These are phyloP conservation scores for Dactylellina haptotyla DNA, from an alignment of 2,329 filamentous ascomycete species.

Conservation along the genomic window DNA sequence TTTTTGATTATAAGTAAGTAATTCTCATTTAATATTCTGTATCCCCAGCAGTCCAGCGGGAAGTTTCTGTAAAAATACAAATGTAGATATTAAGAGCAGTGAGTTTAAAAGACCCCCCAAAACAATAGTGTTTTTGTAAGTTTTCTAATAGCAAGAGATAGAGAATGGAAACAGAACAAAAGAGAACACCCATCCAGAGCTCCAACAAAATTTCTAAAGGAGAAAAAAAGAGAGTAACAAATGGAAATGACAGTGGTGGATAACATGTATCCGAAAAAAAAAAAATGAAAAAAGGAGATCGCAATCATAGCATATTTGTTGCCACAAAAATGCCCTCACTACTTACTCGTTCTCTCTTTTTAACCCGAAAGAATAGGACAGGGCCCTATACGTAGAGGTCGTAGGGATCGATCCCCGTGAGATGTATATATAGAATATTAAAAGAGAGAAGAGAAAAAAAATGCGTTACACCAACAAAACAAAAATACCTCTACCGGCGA, in stretches of 20 bases:
- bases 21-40: too few species aligned
- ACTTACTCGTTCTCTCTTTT: background rate
- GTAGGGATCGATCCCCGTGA: background rate
- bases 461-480: background rate
- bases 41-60: too few species aligned
- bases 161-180: background rate
- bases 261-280: too few species aligned
- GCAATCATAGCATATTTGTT: background rate
- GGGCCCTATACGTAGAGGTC: background rate
- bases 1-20: too few species aligned
- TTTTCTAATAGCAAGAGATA: background rate
- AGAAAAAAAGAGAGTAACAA: background rate
- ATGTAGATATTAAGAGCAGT: background rate
- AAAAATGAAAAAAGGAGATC: too few species aligned
- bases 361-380: too few species aligned
- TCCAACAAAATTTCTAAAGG: background rate
- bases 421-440: background rate
- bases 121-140: background rate
- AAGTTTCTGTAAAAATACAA: too few species aligned
- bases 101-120: background rate
- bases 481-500: background rate
- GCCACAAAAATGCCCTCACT: too few species aligned
- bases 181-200: background rate
- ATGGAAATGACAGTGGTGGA: background rate
- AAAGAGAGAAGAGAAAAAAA: constrained; percentile 5